Evolutionary conservation across 2,329 filamentous ascomycete species (phyloP).

Genomic region (Talaromyces sp.): DNA sequence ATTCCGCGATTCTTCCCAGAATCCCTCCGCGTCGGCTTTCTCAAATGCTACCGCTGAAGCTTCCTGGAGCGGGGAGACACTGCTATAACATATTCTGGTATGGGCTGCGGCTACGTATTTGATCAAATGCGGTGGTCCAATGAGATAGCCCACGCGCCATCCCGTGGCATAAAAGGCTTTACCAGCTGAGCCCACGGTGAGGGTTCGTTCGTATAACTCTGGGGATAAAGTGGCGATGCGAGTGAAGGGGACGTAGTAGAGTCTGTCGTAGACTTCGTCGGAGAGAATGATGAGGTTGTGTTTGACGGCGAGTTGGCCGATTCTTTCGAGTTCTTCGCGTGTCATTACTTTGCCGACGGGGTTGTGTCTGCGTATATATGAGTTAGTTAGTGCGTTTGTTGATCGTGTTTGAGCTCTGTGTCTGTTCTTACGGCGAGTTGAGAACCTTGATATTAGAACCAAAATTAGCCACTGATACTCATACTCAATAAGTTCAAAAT

Average conservation of each 20-base stretch:
- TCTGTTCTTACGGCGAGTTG: conserved; percentile 50
- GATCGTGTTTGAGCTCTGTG: too few relatives aligned
- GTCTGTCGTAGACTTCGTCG: conserved; percentile 88
- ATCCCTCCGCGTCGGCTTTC: conserved; percentile 73
- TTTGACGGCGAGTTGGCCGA: conserved; percentile 85
- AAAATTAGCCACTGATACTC: background rate
- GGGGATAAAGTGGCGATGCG: conserved; percentile 85
- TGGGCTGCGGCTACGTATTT: conserved; percentile 89
- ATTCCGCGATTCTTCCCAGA: conserved; percentile 76
- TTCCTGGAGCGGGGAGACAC: conserved; percentile 89
- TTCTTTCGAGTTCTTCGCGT: conserved; percentile 71
- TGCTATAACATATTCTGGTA: conserved; percentile 92
- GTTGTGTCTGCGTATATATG: conserved; percentile 78
- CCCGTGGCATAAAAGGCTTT: conserved; percentile 99
- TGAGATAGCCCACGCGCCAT: conserved; percentile 94
- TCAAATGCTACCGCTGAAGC: conserved; percentile 92
- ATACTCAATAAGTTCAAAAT: background rate
- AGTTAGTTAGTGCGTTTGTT: too few relatives aligned
- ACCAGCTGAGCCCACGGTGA: conserved; percentile 92
- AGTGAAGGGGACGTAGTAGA: conserved; percentile 94
- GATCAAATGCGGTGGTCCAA: conserved; percentile 82
- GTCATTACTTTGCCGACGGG: conserved; percentile 95
- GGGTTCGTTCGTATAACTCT: conserved; percentile 77
- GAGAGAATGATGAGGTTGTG: conserved; percentile 90
- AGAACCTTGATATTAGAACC: conserved; percentile 35